These are phyloP conservation scores for Chaetomium strumarium DNA, from an alignment of 2,329 filamentous ascomycete species.

Conservation along the genomic window DNA sequence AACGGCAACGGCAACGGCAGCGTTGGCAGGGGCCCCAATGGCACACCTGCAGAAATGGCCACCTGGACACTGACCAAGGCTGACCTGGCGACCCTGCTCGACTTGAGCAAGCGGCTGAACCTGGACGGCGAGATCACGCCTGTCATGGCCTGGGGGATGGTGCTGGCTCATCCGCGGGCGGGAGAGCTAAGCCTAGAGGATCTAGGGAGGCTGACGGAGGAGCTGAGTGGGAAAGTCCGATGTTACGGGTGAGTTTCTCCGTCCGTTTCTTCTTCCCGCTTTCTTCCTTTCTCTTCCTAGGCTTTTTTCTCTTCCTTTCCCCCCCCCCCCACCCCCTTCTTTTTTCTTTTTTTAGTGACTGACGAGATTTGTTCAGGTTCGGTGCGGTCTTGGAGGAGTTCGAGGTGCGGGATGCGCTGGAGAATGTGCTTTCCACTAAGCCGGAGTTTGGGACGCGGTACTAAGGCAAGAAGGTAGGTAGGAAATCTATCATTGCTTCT, in stretches of 20 bases:
- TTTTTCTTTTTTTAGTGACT: not conserved
- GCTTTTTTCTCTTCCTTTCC: too few relatives aligned
- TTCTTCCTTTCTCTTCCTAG: too few relatives aligned
- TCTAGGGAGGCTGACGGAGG: slow-evolving; percentile 64
- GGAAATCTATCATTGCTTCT: not conserved
- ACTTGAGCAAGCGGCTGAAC: slow-evolving; percentile 75
- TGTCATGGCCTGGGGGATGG: slow-evolving; percentile 87
- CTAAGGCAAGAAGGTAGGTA: slow-evolving; percentile 8
- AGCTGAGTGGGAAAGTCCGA: slow-evolving; percentile 72
- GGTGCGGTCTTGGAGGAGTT: slow-evolving; percentile 61
- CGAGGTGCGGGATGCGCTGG: slow-evolving; percentile 71
- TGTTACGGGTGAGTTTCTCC: slow-evolving; percentile 79
- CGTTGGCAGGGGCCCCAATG: slow-evolving; percentile 40
- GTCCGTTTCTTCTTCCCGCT: slow-evolving; percentile 5
- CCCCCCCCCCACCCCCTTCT: too few relatives aligned
- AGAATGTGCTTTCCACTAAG: slow-evolving; percentile 60
- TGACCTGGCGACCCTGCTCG: slow-evolving; percentile 74
- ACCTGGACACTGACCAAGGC: slow-evolving; percentile 74
- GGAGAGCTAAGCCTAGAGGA: slow-evolving; percentile 60
- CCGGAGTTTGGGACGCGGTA: slow-evolving; percentile 28
- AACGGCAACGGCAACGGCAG: slow-evolving; percentile 6
- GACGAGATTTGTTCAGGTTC: slow-evolving; percentile 39
- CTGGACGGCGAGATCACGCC: slow-evolving; percentile 89
- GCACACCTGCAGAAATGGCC: slow-evolving; percentile 3
- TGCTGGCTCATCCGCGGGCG: slow-evolving; percentile 67